These are phyloP conservation scores for Neocucurbitaria cava DNA, from an alignment of 2,329 filamentous ascomycete genomes.

Conservation along the genomic window DNA sequence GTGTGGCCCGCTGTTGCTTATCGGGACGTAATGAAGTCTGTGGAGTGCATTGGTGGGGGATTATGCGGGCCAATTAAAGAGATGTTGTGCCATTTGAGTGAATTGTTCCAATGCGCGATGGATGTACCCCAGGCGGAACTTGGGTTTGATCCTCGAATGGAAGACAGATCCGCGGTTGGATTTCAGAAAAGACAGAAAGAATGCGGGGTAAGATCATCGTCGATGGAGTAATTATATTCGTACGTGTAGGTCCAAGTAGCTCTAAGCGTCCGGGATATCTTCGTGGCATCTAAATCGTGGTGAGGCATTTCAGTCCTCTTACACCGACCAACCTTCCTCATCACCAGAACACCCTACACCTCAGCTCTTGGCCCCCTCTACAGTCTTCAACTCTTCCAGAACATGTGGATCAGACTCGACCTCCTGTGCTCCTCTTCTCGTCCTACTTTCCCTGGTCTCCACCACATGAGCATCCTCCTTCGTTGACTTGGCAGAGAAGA, in stretches of 20 bases:
- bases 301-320: not conserved
- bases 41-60: conserved; percentile 9
- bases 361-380: conserved; percentile 7
- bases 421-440: conserved; percentile 20
- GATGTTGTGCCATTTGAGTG: not conserved
- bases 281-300: not conserved
- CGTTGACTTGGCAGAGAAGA: conserved; percentile 34
- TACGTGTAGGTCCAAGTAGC: not conserved
- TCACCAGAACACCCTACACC: not conserved
- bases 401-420: conserved; percentile 38
- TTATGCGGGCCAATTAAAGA: conserved; percentile 7
- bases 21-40: conserved; percentile 1
- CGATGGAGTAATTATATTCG: not conserved
- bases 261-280: not conserved
- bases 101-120: not conserved
- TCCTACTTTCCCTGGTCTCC: conserved; percentile 33
- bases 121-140: conserved; percentile 12
- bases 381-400: conserved; percentile 33
- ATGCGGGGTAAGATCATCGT: not conserved
- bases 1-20: conserved; percentile 9
- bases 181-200: not conserved
- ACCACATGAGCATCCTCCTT: conserved; percentile 36
- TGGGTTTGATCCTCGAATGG: not conserved
- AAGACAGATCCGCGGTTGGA: not conserved
- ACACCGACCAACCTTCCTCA: not conserved